Evolutionary conservation across 352 stramenopile genomes (phyloP), one percentile per base, ranked within the genome.

Genomic region (Pythium myriotylum): DNA sequence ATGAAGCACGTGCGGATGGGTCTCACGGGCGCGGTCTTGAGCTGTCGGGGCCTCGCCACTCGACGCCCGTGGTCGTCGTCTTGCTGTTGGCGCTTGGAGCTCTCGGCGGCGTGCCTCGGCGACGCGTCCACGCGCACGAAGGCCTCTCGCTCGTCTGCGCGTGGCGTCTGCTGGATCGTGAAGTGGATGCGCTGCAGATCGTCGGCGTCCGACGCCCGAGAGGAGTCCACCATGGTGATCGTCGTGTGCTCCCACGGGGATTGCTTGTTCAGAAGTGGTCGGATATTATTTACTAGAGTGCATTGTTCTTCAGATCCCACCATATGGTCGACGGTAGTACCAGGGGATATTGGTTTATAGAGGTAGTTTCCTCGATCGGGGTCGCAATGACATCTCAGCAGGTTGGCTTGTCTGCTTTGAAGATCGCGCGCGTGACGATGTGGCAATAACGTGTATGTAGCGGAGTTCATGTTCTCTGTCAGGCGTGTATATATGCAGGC

Each of bases 1-100:
- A 93, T 79, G 9, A 91, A 74, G 54, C 84, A 89, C 39, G 78
- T 89, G 56, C 68, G 58, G 22, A 72, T 62, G 27, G 64, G 64
- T 9, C 59, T 41, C 20, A 52, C 53, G 22, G 49, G 42, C 9
- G 54, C 43, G 16, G 14, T 19, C 14, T 52, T 54, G 37, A 52
- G 61, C 22, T 27, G 45, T 16, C 61, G 53, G 8, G 37, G 33
- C 4, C 37, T 26, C 27, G 33, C 1, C 60, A 40, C 7, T 23
- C 27, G 24, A 53, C 45, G 42, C 22, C 33, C 17, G 24, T 1
- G 19, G 20, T 23, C n/a, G 37, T 19, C 33, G 16, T 33, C 37
- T 16, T 29, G n/a, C 14, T 37, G 26, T 17, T 54, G 48, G 48
- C n/a, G 48, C 12, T 17, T 54, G n/a, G 22, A 16, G 42, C 9